These are phyloP conservation scores for Chaetomiaceae sp. DNA, from an alignment of 2,329 filamentous ascomycete species.

Conservation along the genomic window DNA sequence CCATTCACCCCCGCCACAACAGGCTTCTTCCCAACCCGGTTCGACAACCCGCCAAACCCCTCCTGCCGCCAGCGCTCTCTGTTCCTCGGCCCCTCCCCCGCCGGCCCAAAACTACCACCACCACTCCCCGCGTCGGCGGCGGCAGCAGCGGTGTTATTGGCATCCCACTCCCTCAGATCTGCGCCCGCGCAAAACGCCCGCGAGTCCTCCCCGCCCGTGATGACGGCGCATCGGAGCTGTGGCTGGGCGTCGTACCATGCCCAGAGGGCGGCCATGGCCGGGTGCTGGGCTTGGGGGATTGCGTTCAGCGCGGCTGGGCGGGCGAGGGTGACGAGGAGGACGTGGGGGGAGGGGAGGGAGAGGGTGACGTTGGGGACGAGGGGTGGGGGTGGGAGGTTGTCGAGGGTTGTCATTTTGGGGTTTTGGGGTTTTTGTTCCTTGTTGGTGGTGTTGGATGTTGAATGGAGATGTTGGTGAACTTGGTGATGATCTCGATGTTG, in stretches of 20 bases:
- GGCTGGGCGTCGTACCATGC: constrained; percentile 60
- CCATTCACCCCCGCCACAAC: constrained; percentile 74
- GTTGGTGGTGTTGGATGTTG: constrained; percentile 9
- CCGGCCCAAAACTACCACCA: no score
- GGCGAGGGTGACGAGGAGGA: constrained; percentile 57
- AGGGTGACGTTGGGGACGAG: constrained; percentile 26
- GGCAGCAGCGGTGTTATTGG: constrained; percentile 32
- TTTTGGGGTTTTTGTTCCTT: not conserved
- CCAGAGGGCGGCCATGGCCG: constrained; percentile 41
- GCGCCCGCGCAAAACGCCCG: constrained; percentile 65
- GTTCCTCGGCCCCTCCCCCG: no score
- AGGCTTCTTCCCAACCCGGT: constrained; percentile 66
- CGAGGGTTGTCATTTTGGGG: constrained; percentile 19
- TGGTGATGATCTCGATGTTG: no score
- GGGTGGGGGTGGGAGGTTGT: constrained; percentile 14
- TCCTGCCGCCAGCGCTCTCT: constrained; percentile 33
- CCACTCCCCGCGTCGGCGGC: not conserved
- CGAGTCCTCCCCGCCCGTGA: constrained; percentile 59
- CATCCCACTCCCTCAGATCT: constrained; percentile 62
- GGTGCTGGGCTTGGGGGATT: constrained; percentile 46
- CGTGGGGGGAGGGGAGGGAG: constrained; percentile 47
- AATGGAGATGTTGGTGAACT: no score
- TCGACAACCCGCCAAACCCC: constrained; percentile 63
- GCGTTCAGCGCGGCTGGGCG: constrained; percentile 55
- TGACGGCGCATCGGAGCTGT: constrained; percentile 54